Evolutionary conservation across 139 green algal genomes (phyloP), one percentile per base, ranked within the genome.

Genomic region (Tetradesmus obliquus): DNA sequence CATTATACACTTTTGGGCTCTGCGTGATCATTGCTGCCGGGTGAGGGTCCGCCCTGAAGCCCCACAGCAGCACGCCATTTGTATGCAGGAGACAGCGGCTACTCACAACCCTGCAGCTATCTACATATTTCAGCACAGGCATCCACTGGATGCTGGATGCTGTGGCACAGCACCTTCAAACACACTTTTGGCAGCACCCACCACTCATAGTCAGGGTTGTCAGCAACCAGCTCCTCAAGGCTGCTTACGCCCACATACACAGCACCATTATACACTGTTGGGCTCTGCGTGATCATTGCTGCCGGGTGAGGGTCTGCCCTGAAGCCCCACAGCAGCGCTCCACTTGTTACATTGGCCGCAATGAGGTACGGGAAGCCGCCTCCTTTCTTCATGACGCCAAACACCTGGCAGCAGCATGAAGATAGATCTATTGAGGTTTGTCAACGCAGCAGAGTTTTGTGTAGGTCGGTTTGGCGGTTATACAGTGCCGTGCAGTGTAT

Each of bases 301-400:
- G 85, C 85, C 24, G 45, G 22, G 62, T 89, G 85, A 1, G 60
- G 60, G 32, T 89, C 62, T 22, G 69, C 62, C n/a, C 85, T 45
- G 13, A 72, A 72, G 24, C 85, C 85, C 85, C 85, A 89, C 24
- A 60, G 69, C 57, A 89, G 62, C 32, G 24, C n/a, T 9, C 85
- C 85, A 55, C 32, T 53, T 7, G 22, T 53, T 24, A 53, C 12
- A 32, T 80, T 81, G 62, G 69, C 69, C 3, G 60, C 58, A 15
- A 89, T 20, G 15, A 89, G 7, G 62, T 82, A 89, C 2, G 85
- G 85, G 62, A 89, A 81, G 66, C 85, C 85, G 85, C 85, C 85
- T 10, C 60, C 62, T 51, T 89, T 89, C 85, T 82, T 89, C 85
- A 82, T 80, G 22, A 24, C 12, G 24, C 85, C 85, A n/a, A 89